Evolutionary conservation across 1,139 yeast species (phyloP), one percentile per base, ranked within the genome.

Genomic region (Geotrichum klebahnii): DNA sequence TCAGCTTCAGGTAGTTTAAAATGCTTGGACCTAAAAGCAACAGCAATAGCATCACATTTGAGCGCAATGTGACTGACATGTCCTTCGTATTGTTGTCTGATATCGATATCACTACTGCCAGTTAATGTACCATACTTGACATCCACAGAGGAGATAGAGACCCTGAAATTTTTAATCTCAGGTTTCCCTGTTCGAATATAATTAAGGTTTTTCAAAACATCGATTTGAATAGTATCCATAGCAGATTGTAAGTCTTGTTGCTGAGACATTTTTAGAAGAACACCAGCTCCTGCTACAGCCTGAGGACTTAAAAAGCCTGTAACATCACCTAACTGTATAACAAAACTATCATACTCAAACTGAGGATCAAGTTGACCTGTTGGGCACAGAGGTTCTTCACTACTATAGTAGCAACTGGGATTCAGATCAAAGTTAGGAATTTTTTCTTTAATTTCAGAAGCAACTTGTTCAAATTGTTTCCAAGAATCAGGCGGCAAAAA

Each of bases 181-280:
- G 76, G 70, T 1, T 68, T 59, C 1, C 74, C 69, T 8, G 64
- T 60, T 48, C 77, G 66, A 20, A 60, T 57, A 35, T 59, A 61
- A 28, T 71, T 68, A 16, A 84, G 62, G 16, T 69, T 63, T 34
- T 65, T 66, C 10, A 86, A 72, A 2, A 84, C 78, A n/a, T 78
- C 76, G 23, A 78, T 67, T 53, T 89, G 95, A 19, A 88, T 67
- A 17, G 66, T 63, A 62, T 90, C 96, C 64, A 89, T 70, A 1
- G 80, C 67, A 5, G 75, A 70, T 23, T 73, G 72, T 41, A 81
- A 60, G 3, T 67, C 46, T 65, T 48, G 50, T 28, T 54, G 51
- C 4, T 57, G 59, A 6, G 57, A 24, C 3, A 59, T 53, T 14
- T 57, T 61, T 8, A 59, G 39, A 8, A 66, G 45, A 2, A 61